phyloP scores from a whole-genome alignment of 2,329 filamentous ascomycete genomes.

The Neofusicoccum kwambonambiense region DNA sequence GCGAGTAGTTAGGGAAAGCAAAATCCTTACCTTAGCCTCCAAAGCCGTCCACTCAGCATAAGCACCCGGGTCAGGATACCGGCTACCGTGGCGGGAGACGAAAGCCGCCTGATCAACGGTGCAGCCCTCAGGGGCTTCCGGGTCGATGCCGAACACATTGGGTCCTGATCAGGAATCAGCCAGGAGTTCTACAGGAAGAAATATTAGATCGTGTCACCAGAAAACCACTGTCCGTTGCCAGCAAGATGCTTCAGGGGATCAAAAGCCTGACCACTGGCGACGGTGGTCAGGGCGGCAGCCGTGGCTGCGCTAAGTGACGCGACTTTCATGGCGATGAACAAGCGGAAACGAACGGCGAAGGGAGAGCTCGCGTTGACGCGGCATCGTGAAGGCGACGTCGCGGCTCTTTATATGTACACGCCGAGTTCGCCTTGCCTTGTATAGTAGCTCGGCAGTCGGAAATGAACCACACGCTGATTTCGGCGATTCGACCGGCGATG shows the following conservation, averaged over 20 bases:
- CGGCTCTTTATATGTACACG: slow-evolving; percentile 1
- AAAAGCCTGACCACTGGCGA: slow-evolving; percentile 24
- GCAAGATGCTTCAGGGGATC: slow-evolving; percentile 37
- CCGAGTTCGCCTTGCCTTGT: neutral
- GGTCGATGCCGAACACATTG: slow-evolving; percentile 56
- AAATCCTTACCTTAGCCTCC: slow-evolving; percentile 19
- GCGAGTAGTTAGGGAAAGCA: too few species aligned
- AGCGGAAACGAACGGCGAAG: neutral
- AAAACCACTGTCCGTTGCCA: slow-evolving; percentile 41
- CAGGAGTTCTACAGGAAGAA: too few species aligned
- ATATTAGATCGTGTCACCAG: too few species aligned
- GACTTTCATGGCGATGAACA: neutral
- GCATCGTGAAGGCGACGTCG: neutral
- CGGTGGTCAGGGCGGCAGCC: slow-evolving; percentile 20
- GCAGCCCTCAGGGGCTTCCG: slow-evolving; percentile 56
- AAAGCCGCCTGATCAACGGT: slow-evolving; percentile 61
- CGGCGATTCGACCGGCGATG: slow-evolving; percentile 6
- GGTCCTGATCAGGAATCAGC: slow-evolving; percentile 41
- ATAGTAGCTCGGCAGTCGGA: neutral
- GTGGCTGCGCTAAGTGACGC: neutral
- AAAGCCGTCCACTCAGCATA: slow-evolving; percentile 55
- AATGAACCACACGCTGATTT: neutral
- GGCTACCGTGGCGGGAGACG: slow-evolving; percentile 60
- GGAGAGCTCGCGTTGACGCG: neutral
- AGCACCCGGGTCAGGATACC: slow-evolving; percentile 62